Evolutionary conservation across 495 filamentous ascomycete species (phyloP), one percentile per base, ranked within the genome.

Genomic region (Penicillium herquei): DNA sequence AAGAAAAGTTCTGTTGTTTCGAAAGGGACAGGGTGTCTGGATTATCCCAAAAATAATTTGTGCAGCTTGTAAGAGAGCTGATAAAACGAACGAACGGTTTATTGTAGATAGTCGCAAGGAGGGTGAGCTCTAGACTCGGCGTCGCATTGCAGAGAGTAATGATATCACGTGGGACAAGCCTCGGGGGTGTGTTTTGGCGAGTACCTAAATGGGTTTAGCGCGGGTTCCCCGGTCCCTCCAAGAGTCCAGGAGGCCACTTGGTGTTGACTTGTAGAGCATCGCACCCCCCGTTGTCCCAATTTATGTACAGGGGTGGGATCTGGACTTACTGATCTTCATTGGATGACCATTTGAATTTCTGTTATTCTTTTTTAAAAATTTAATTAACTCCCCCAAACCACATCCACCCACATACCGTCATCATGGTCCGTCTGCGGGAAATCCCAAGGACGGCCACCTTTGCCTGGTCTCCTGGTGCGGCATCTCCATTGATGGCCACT

Each of bases 401-500:
- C 65, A 57, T 60, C 37, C 47, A 47, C 42, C 68, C 51, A 56
- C 43, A 48, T 55, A 43, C 61, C 57, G 61, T 65, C 78, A 86
- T 66, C 69, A 99, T 99, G 94, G 92, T 96, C 65, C 87, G 90
- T 71, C 78, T 97, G 74, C 84, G 92, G 78, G 91, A 98, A 76
- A 93, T 99, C 67, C 88, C 91, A 66, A 83, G 94, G 74, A 98
- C 94, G 55, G 93, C 93, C 72, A 89, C 92, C 65, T 98, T 99
- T 67, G 90, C 95, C 56, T 99, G 94, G 93, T 94, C 91, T 56
- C 87, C 91, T 12, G 86, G 87, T 52, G 72, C 88, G 41, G 77
- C 80, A 34, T 78, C 81, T 54, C 91, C 92, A 59, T 81, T 95
- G 62, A 78, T 99, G 51, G 93, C 92, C 40, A 98, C 94, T n/a